A percentile compares a stretch with the other conserved stretches of the same genome.
phyloP scores from a whole-genome alignment of 306 rosid genomes.

The Gynostemma pentaphyllum region DNA sequence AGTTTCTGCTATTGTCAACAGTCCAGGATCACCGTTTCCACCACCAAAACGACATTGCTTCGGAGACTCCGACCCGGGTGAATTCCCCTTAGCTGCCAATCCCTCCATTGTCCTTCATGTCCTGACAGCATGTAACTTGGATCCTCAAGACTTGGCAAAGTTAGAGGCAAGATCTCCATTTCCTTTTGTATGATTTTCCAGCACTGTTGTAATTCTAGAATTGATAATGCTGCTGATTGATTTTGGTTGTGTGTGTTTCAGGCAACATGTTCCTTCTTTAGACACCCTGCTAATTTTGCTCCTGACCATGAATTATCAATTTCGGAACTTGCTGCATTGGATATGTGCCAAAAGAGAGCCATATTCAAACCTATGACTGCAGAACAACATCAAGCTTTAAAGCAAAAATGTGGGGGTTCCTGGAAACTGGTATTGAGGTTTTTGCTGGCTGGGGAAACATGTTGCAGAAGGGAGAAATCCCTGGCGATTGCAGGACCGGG shows the following conservation, averaged over 20 bases:
- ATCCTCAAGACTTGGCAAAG: conserved; percentile 88
- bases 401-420: conserved; percentile 85
- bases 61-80: conserved; percentile 77
- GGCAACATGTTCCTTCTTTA: conserved; percentile 94
- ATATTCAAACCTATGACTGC: conserved; percentile 75
- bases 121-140: conserved; percentile 68
- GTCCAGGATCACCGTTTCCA: conserved; percentile 50
- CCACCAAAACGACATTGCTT: conserved; percentile 73
- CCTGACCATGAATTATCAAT: conserved; percentile 68
- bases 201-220: conserved; percentile 7
- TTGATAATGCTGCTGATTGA: conserved; percentile 31
- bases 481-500: conserved; percentile 97
- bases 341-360: conserved; percentile 84
- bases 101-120: conserved; percentile 95
- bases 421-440: conserved; percentile 93
- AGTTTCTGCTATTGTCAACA: conserved; percentile 50
- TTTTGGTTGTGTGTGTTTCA: conserved; percentile 40
- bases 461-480: conserved; percentile 79
- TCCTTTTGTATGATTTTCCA: conserved; percentile 4
- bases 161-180: conserved; percentile 70
- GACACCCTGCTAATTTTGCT: conserved; percentile 73
- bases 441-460: conserved; percentile 78
- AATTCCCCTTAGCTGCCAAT: conserved; percentile 86
- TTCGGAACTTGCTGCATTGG: conserved; percentile 84
- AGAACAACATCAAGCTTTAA: conserved; percentile 51